These are phyloP conservation scores for Solanum sparsipilum DNA, from an alignment of 257 asterid genomes.

Conservation along the genomic window DNA sequence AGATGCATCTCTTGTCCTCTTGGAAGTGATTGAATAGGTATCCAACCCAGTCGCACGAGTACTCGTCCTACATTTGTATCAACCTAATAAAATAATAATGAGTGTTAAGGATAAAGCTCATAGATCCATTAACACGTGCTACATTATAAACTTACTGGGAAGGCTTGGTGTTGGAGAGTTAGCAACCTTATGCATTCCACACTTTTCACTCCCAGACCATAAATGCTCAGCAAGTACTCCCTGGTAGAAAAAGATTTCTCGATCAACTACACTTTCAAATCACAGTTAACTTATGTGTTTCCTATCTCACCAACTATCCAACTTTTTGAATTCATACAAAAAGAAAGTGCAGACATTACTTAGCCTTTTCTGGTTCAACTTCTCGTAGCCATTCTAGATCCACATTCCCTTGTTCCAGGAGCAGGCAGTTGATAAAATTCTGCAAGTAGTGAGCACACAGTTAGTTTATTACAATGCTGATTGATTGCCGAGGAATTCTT, in stretches of 20 bases:
- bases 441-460: neutral
- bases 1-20: slow-evolving; percentile 28
- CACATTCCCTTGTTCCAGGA: slow-evolving; percentile 3
- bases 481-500: neutral
- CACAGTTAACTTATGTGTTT: neutral
- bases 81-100: slow-evolving; percentile 23
- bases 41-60: slow-evolving; percentile 54
- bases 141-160: slow-evolving; percentile 36
- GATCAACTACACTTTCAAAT: neutral
- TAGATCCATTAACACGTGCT: neutral
- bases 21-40: slow-evolving; percentile 45
- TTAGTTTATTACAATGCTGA: neutral
- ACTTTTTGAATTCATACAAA: neutral
- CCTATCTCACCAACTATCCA: neutral
- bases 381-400: slow-evolving; percentile 11
- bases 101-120: neutral
- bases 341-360: neutral
- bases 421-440: slow-evolving; percentile 3
- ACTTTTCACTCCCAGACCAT: slow-evolving; percentile 57
- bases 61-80: slow-evolving; percentile 53
- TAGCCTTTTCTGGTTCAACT: slow-evolving; percentile 4
- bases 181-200: slow-evolving; percentile 58
- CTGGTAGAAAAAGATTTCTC: slow-evolving; percentile 8
- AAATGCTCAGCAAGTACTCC: slow-evolving; percentile 38
- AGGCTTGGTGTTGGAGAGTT: slow-evolving; percentile 45